Conservation (phyloP, 202 grass and related monocot genomes). For the Bolboschoenoplectus hybrid region DNA sequence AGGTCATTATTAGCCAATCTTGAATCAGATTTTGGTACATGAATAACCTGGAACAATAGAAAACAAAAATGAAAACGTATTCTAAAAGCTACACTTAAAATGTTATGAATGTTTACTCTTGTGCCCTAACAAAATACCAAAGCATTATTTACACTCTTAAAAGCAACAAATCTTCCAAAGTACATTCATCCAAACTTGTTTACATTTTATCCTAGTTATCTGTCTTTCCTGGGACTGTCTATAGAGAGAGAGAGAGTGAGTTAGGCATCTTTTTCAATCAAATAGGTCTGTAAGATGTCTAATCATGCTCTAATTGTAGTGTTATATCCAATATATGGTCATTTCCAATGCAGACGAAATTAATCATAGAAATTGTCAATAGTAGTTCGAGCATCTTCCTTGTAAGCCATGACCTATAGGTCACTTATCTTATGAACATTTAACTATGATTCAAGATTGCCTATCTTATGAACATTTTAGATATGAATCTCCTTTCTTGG, state of each 20-base stretch:
- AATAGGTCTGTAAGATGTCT: not conserved
- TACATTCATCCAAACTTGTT: not conserved
- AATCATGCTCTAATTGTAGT: not conserved
- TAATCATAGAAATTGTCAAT: slow-evolving; percentile 12
- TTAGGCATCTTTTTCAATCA: not conserved
- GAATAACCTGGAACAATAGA: slow-evolving; percentile 66
- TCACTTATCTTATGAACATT: not conserved
- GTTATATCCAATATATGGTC: not conserved
- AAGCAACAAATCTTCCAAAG: not conserved
- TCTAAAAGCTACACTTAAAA: slow-evolving; percentile 11
- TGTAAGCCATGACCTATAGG: not conserved
- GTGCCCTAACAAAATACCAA: not conserved
- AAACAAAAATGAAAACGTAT: slow-evolving; percentile 13
- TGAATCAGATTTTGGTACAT: slow-evolving; percentile 89
- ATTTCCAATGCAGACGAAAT: not conserved
- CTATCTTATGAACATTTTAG: not conserved
- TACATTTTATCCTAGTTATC: not conserved
- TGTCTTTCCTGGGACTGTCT: not conserved
- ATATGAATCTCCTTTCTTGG: not conserved
- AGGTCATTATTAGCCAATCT: slow-evolving; percentile 89
- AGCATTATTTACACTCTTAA: not conserved
- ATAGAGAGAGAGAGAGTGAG: not conserved
- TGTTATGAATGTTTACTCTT: not conserved
- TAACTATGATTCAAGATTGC: slow-evolving; percentile 9
- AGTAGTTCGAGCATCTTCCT: not conserved